Percentiles rank a stretch among this genome's conserved stretches.
These are phyloP conservation scores for Mucor lusitanicus DNA, from an alignment of 371 early-diverging fungal species.

Conservation along the genomic window DNA sequence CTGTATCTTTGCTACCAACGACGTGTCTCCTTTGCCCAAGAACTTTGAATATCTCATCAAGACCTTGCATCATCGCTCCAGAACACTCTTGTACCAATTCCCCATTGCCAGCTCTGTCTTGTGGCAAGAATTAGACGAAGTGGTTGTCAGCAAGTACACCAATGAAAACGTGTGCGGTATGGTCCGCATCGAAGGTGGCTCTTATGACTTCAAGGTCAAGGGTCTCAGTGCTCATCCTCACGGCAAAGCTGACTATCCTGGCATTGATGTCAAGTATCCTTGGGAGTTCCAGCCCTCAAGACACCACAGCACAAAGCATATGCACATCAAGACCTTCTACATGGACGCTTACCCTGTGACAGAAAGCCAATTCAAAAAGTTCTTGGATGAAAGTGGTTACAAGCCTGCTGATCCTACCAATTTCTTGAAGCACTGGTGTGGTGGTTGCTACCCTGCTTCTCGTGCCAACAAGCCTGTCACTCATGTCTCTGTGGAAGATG, in stretches of 20 bases:
- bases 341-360: conserved; percentile 34
- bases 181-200: conserved; percentile 32
- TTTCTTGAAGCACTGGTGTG: conserved; percentile 34
- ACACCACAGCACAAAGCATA: conserved; percentile 18
- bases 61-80: conserved; percentile 12
- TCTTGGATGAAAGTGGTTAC: conserved; percentile 26
- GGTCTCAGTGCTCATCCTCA: conserved; percentile 15
- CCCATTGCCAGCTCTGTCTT: conserved; percentile 23
- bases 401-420: conserved; percentile 29
- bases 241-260: conserved; percentile 12
- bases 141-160: conserved; percentile 12
- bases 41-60: conserved; percentile 20
- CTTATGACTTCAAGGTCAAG: conserved; percentile 21
- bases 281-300: conserved; percentile 32
- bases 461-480: conserved; percentile 33
- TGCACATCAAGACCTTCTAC: conserved; percentile 30
- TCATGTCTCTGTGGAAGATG: conserved; percentile 37
- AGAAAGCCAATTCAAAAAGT: conserved; percentile 31
- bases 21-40: conserved; percentile 16
- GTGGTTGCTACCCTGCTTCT: conserved; percentile 26
- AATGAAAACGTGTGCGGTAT: conserved; percentile 23
- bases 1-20: conserved; percentile 33
- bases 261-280: conserved; percentile 30
- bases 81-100: conserved; percentile 10
- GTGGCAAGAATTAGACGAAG: conserved; percentile 34